Base-by-base conservation (phyloP, 345 rosid species). In the Trapa bicornis region DNA sequence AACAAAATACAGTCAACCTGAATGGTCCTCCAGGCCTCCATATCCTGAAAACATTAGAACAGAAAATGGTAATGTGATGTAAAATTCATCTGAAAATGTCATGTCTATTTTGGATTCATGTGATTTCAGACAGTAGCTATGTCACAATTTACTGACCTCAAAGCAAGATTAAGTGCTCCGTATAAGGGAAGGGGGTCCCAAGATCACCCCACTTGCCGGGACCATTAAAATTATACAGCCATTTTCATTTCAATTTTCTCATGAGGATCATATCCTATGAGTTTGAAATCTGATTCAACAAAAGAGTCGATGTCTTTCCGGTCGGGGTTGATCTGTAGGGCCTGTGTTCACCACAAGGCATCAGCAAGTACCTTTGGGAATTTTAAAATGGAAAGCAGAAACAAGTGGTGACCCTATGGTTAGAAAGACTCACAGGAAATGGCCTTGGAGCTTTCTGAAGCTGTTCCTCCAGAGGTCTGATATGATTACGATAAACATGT, bases 221-320 rank as follows among this genome's bases (percentile, higher is more conserved):
- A 52, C 64, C 61, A n/a, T 7, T 42, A 14, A 58, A 58, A 70
- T 77, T 81, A 88, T 14, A 88, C 86, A 3, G 99, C 94, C 97
- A 95, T 91, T 79, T 86, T 87, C 99, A 95, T 89, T 76, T 88
- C 99, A 65, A 91, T 84, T 75, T 84, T 94, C 78, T 85, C 81
- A 77, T 87, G 95, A 76, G 97, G 97, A 78, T 94, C 89, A 78
- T 94, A 91, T 69, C 96, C 95, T 10, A 80, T 71, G 74, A 94
- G 92, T 68, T 80, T 75, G 78, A 91, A 89, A 69, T 91, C 99
- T 72, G 85, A 75, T 13, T 86, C 83, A 35, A 80, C 88, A 71
- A 94, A 89, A 76, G 84, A 79, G 76, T 89, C 95, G 63, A 91
- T 91, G 61, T 83, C 69, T 80, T 87, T 91, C 80, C 87, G 88